Evolutionary conservation across 352 stramenopile genomes (phyloP).

Genomic region (Phytophthora colocasiae): DNA sequence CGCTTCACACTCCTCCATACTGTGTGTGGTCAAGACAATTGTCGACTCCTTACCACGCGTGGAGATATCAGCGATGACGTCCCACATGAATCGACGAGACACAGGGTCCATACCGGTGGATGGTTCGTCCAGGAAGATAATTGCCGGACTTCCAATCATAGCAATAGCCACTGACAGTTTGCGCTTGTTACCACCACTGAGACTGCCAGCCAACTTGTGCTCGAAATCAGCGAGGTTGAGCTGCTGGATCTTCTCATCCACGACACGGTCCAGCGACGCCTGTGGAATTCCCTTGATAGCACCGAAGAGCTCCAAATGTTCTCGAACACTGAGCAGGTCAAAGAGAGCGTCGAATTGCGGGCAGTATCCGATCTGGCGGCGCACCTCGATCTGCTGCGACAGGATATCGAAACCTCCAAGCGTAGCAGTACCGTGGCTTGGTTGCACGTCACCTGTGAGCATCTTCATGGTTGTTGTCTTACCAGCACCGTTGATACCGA

Average conservation of each 20-base stretch:
- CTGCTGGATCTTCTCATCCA: constrained; percentile 78
- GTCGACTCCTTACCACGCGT: constrained; percentile 62
- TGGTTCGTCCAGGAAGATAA: constrained; percentile 92
- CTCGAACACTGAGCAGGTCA: constrained; percentile 84
- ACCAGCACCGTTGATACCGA: constrained; percentile 95
- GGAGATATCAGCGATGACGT: constrained; percentile 79
- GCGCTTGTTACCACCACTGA: constrained; percentile 94
- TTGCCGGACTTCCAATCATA: constrained; percentile 90
- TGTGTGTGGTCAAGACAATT: constrained; percentile 87
- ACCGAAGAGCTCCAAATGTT: constrained; percentile 91
- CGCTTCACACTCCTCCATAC: constrained; percentile 82
- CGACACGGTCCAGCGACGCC: constrained; percentile 78
- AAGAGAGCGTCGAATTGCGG: constrained; percentile 90
- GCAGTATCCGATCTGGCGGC: constrained; percentile 90
- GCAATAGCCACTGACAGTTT: constrained; percentile 94
- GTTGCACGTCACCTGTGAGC: constrained; percentile 86
- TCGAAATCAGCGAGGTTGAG: constrained; percentile 85
- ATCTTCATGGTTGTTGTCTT: constrained; percentile 97
- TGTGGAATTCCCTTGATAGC: constrained; percentile 88
- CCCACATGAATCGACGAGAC: constrained; percentile 45
- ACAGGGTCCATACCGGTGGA: constrained; percentile 94
- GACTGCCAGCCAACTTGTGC: constrained; percentile 73
- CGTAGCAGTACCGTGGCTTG: constrained; percentile 47
- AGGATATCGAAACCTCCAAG: constrained; percentile 40
- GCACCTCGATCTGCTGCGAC: constrained; percentile 66